phyloP scores from a whole-genome alignment of 1,284 basidiomycete genomes.

The Cryptococcus sp. region DNA sequence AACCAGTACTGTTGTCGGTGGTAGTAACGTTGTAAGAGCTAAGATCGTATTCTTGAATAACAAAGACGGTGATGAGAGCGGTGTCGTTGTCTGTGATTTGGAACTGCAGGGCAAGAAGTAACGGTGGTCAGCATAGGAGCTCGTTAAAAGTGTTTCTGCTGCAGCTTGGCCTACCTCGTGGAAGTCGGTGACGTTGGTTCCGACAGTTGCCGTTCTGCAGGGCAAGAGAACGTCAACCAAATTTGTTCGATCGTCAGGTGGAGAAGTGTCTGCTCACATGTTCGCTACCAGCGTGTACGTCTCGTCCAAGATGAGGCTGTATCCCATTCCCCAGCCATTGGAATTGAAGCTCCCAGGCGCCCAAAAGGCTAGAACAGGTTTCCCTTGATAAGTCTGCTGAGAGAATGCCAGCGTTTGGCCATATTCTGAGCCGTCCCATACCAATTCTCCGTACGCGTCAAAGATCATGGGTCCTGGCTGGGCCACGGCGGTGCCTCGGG shows the following conservation, averaged over 20 bases:
- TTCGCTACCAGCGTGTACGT: conserved; percentile 35
- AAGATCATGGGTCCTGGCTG: conserved; percentile 27
- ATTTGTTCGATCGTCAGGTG: background rate
- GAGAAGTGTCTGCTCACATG: conserved; percentile 11
- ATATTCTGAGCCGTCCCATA: conserved; percentile 34
- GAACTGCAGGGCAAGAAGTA: conserved; percentile 18
- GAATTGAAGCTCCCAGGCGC: conserved; percentile 27
- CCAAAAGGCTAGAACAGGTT: conserved; percentile 35
- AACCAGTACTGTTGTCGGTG: conserved; percentile 26
- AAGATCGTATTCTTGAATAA: conserved; percentile 26
- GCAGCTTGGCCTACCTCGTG: conserved; percentile 24
- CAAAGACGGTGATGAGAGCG: conserved; percentile 40
- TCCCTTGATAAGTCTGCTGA: conserved; percentile 21
- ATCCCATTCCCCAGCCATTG: conserved; percentile 31
- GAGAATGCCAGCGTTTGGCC: conserved; percentile 37
- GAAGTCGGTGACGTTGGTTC: conserved; percentile 21
- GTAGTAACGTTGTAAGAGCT: conserved; percentile 17
- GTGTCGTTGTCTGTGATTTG: conserved; percentile 41
- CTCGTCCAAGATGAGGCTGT: conserved; percentile 29
- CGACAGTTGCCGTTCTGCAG: conserved; percentile 15
- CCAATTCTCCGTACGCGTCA: conserved; percentile 32
- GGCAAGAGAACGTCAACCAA: conserved; percentile 8
- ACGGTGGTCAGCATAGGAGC: background rate
- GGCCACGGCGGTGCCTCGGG: conserved; percentile 28
- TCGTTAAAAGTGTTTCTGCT: background rate